Conservation (phyloP, 306 rosid species). For the Prunus padus region DNA sequence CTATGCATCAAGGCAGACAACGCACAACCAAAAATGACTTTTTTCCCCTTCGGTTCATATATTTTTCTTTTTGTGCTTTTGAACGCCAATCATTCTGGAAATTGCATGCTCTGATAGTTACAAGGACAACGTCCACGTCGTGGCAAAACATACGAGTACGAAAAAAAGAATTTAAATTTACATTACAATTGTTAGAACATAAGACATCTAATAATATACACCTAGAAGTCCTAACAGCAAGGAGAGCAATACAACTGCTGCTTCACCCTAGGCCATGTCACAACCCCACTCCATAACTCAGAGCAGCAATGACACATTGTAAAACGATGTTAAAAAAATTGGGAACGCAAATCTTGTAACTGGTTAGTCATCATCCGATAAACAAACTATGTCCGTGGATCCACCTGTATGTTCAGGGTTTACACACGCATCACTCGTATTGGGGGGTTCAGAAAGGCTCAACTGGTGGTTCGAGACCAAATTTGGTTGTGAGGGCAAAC, state of each 20-base stretch:
- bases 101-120: neutral
- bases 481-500: slow-evolving; percentile 20
- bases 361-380: slow-evolving; percentile 81
- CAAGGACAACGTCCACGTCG: neutral
- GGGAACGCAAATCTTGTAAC: neutral
- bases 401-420: slow-evolving; percentile 29
- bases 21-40: too few relatives aligned
- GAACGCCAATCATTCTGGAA: neutral
- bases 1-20: too few relatives aligned
- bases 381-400: slow-evolving; percentile 52
- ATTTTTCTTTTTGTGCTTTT: neutral
- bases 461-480: slow-evolving; percentile 12
- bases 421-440: slow-evolving; percentile 15
- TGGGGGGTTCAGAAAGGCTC: slow-evolving; percentile 25
- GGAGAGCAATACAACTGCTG: neutral
- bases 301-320: neutral
- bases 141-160: neutral
- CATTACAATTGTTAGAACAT: slow-evolving; percentile 5
- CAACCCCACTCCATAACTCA: neutral
- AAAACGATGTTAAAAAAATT: neutral
- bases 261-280: slow-evolving; percentile 16
- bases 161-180: neutral
- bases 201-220: slow-evolving; percentile 2
- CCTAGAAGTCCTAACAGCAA: neutral
- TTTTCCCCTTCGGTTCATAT: too few relatives aligned